Base-by-base conservation (phyloP, 805 yeast genomes). In the Saccharomycopsis babjevae region DNA sequence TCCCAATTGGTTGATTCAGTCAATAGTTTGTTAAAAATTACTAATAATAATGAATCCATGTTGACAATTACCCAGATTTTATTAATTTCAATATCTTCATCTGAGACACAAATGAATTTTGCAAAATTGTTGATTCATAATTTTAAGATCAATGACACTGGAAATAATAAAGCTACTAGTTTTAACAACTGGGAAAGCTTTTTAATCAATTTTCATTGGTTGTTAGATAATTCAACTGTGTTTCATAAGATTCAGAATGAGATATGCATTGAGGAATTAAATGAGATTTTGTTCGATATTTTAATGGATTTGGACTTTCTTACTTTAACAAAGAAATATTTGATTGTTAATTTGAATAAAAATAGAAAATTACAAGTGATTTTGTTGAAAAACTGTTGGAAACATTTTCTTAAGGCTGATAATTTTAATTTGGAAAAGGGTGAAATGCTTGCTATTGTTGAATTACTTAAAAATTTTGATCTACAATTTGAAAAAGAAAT, bases 101-200 rank as follows among this genome's bases (percentile, higher is more conserved):
- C 61, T 16, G 59, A 58, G 11, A 43, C 61, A 13, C 65, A 63
- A 55, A 52, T 63, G 25, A 63, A 63, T 50, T 63, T 63, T 58
- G 63, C 65, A 34, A 61, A 61, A 40, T 55, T 63, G 11, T 57
- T 63, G 39, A 63, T 63, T 10, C 63, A 63, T 39, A 63, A 63
- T 50, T 59, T 43, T 54, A 63, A 63, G 34, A 50, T 57, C n/a
- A 63, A 63, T 54, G 61, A 54, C 22, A 38, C 28, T 7, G 56
- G 55, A 16, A 18, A 28, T n/a, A 54, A 59, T 18, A 50, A 42
- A 16, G 20, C 30, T 42, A 46, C 40, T 20, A 58, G 59, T 39
- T 39, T 57, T 36, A 40, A 36, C n/a, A 46, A 55, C 34, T 64
- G 64, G 65, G 62, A 61, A 40, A 62, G n/a, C 25, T 64, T 64